Conservation (phyloP, 306 rosid genomes). For the Mimosa pudica region DNA sequence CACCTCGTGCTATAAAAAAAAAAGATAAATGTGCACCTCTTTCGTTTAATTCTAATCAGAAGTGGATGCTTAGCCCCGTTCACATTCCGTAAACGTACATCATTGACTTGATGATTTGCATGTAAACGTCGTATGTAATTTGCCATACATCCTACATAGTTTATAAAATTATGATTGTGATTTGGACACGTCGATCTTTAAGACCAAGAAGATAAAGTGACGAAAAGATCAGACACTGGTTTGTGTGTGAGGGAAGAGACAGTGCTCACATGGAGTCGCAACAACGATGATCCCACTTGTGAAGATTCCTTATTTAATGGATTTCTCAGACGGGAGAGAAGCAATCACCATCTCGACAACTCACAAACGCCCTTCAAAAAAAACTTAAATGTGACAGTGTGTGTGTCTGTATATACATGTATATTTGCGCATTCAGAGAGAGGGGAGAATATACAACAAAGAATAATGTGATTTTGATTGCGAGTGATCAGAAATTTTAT, state of each 20-base stretch:
- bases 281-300: not conserved
- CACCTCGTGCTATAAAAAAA: too few species aligned
- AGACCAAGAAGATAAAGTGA: not conserved
- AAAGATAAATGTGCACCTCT: too few species aligned
- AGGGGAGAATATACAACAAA: too few species aligned
- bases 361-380: not conserved
- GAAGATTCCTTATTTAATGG: not conserved
- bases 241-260: not conserved
- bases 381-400: not conserved
- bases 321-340: not conserved
- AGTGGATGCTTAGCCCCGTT: not conserved
- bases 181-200: not conserved
- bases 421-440: too few species aligned
- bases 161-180: not conserved
- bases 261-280: not conserved
- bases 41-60: not conserved
- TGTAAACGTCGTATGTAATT: not conserved
- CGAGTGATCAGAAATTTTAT: not conserved
- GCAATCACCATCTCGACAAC: slow-evolving; percentile 3
- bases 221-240: not conserved
- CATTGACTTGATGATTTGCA: not conserved
- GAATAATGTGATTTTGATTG: too few species aligned
- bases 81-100: not conserved
- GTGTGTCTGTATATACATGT: too few species aligned
- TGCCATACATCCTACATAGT: not conserved